These are phyloP conservation scores for Podaxis rugospora DNA, from an alignment of 768 basidiomycete species.

Conservation along the genomic window DNA sequence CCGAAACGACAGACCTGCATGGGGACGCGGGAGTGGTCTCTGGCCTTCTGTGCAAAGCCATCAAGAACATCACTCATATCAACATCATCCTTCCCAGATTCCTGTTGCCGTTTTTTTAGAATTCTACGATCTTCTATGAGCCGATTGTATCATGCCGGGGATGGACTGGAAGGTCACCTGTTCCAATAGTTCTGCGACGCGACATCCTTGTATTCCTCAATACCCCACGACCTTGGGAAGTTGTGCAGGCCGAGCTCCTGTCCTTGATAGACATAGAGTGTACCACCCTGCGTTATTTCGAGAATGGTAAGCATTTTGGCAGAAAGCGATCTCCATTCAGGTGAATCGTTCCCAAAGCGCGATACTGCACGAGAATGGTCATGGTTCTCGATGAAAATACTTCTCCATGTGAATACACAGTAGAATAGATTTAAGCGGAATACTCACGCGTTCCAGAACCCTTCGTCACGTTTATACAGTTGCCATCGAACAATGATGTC, in stretches of 20 bases:
- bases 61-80: slow-evolving; percentile 63
- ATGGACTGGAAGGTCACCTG: slow-evolving; percentile 30
- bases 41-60: slow-evolving; percentile 53
- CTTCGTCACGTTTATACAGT: slow-evolving; percentile 46
- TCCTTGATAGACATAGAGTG: slow-evolving; percentile 72
- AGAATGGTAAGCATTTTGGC: slow-evolving; percentile 64
- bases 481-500: slow-evolving; percentile 52
- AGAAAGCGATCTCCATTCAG: slow-evolving; percentile 50
- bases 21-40: slow-evolving; percentile 69
- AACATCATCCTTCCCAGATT: slow-evolving; percentile 33
- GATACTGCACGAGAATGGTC: slow-evolving; percentile 63
- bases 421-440: slow-evolving; percentile 3
- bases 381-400: slow-evolving; percentile 69
- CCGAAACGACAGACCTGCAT: slow-evolving; percentile 47
- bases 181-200: slow-evolving; percentile 58
- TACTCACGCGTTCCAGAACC: slow-evolving; percentile 64
- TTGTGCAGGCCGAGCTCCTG: slow-evolving; percentile 69
- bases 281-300: slow-evolving; percentile 59
- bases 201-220: slow-evolving; percentile 72
- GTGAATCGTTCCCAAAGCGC: slow-evolving; percentile 60
- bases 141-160: background rate
- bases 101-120: slow-evolving; percentile 30
- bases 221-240: slow-evolving; percentile 56
- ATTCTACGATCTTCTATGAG: slow-evolving; percentile 24
- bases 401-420: slow-evolving; percentile 17